Base-by-base conservation (phyloP, 148 eudicot species). In the Rhododendron kiyosumense region DNA sequence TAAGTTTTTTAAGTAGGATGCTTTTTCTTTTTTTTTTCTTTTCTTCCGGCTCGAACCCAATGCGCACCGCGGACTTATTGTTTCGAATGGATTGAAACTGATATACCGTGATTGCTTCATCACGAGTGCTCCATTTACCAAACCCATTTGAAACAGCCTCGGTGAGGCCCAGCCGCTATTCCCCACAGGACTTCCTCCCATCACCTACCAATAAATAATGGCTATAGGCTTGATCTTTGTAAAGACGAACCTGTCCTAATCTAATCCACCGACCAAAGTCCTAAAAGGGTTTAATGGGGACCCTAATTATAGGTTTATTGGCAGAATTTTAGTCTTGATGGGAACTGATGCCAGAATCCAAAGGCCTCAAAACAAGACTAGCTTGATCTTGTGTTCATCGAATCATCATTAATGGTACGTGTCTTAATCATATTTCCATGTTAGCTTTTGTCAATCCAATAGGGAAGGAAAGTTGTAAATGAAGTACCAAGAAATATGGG, bases 221-320 rank as follows among this genome's bases (percentile, higher is more conserved):
- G n/a, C n/a, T n/a, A n/a, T n/a, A n/a, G 7, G 36, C 75, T 28
- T 69, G 75, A 28, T 28, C 36, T 26, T 28, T 1, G 75, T 69
- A 28, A 28, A 69, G 36, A 61, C 65, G 77, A 67, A 83, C 69
- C 0, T 26, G 85, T 83, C 85, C 14, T 67, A 65, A 67, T 83
- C 80, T 3, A 57, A 38, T 22, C 41, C 28, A 52, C 85, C 84
- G 85, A 46, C 88, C 86, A 83, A 83, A 36, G 57, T 30, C 30
- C 46, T 18, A 8, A 84, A 83, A 87, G 85, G 51, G 45, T 15
- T 34, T 46, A 59, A 38, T 83, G 88, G 84, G 86, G 85, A 38
- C 88, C 86, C 61, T 46, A 80, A 30, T 49, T 52, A 7, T 15
- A 8, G 45, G 74, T 69, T 83, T 83, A 63, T 73, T 45, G 28